Base-by-base conservation (phyloP, 768 basidiomycete species). In the Suillus occidentalis region DNA sequence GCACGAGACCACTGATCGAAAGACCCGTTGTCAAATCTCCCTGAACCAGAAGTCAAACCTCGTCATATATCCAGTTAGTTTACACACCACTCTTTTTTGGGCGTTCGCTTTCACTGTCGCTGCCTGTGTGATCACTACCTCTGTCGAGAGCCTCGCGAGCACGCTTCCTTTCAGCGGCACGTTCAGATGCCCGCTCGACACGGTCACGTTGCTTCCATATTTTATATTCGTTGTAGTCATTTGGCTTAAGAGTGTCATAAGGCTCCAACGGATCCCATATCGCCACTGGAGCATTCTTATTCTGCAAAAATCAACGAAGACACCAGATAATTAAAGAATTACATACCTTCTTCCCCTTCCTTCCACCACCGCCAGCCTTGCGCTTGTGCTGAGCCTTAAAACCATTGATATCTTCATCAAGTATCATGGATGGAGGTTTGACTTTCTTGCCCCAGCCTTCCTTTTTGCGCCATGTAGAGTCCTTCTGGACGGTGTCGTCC, bases 151-250 rank as follows among this genome's bases (percentile, higher is more conserved):
- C 84, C 40, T 83, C 80, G 64, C 87, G 81, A 34, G 78, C 79
- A 47, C 88, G 81, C 68, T 90, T 89, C 43, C 83, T 77, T 73
- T 90, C 87, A 13, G 83, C 82, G n/a, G 84, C 72, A 40, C 87
- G 83, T 67, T 89, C 86, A 18, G 76, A 70, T n/a, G 89, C 83
- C 50, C 86, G 80, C 68, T 94, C 90, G 57, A 90, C 91, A 49
- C 85, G 85, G 31, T 92, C 90, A 63, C 87, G 87, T 67, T 87
- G 85, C 68, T 89, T 89, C 88, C 88, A 94, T 13, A 86, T 69
- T 71, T 94, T 95, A 81, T 88, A 95, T 70, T 95, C 94, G 69
- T 89, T 88, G 77, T 95, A 94, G 69, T 95, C 94, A 65, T 95
- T 95, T 2, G 94, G 94, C 31, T 90, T 86, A 25, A 88, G 76